Base-by-base conservation (phyloP, 1,139 yeast genomes). In the Neolecta irregularis region DNA sequence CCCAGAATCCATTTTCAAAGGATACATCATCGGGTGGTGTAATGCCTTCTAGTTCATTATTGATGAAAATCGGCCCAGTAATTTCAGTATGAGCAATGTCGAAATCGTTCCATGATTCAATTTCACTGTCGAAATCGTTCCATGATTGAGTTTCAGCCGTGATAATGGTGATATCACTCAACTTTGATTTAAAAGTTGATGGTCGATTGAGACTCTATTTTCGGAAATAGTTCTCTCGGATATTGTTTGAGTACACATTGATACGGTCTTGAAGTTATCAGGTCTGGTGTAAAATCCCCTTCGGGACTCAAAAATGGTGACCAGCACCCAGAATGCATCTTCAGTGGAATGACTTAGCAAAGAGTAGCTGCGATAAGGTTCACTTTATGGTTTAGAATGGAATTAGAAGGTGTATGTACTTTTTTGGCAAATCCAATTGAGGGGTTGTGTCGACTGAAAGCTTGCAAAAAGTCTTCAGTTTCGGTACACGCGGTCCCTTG, bases 351-450 rank as follows among this genome's bases (percentile, higher is more conserved):
- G 61, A 2, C 66, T 62, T 20, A 71, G 47, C 9, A 48, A 6
- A 71, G 47, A 34, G 66, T 67, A 0, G 73, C 77, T 3, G 67
- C 66, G 19, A 71, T 65, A 44, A 69, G 65, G 46, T 71, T 71
- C 77, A 71, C 44, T 41, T 17, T 23, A 5, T n/a, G 19, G 5
- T 18, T 22, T 15, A 5, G 29, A n/a, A 25, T 19, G 16, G 17
- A 32, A 35, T 5, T 6, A 20, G 16, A 15, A 30, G 4, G 18
- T 24, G 26, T 2, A 34, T 42, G n/a, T 37, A 41, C 44, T 69
- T 0, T 77, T 77, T 46, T 71, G 77, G 38, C 71, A 67, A 46
- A 71, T 0, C 77, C 76, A 30, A 69, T 58, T 1, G 57, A 58
- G 0, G 69, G 65, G 39, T 62, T 61, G 42, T 65, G 61, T 5